Evolutionary conservation across 331 rosid species (phyloP), one percentile per base, ranked within the genome.

Genomic region (Quercus phellos): DNA sequence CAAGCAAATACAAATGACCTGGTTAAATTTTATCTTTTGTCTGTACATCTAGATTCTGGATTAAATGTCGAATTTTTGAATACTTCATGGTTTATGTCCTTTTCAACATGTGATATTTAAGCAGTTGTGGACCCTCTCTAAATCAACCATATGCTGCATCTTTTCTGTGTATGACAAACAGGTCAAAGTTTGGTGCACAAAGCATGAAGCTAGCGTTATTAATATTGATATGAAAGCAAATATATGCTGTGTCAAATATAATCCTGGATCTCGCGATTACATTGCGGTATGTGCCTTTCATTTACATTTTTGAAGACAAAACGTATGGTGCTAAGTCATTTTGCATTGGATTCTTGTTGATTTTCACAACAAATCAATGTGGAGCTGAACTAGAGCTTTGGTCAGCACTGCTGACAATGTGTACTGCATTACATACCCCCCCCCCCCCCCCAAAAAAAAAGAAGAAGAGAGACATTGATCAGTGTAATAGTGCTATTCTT

Each of bases 171-270:
- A 42, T 81, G 72, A 61, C 73, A 85, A 77, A 77, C 90, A 95
- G 99, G 97, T 93, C 76, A 95, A 95, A 84, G 88, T 95, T 70
- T 95, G 97, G 99, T 90, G 99, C 88, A 93, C 94, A 51, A 89
- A 85, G 68, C 98, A 93, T 90, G 98, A 95, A 85, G 83, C 94
- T 74, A 95, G 98, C 46, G 99, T 90, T 77, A 84, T 90, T 30
- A 90, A 95, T 79, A 92, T 93, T 80, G 99, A 95, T 83, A 92
- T 95, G 98, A 93, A 95, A 89, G 99, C 99, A 26, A 95, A 95
- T 90, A 95, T 95, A 81, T 95, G 99, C 73, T 93, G 94, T 58
- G 99, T 95, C 74, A 93, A 95, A 83, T 95, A 90, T 84, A 95
- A 95, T 86, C 99, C 98, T 80, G 97, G 99, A 84, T 93, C 98